Conservation (phyloP, 2,329 filamentous ascomycete genomes). For the Penicillium vulpinum region DNA sequence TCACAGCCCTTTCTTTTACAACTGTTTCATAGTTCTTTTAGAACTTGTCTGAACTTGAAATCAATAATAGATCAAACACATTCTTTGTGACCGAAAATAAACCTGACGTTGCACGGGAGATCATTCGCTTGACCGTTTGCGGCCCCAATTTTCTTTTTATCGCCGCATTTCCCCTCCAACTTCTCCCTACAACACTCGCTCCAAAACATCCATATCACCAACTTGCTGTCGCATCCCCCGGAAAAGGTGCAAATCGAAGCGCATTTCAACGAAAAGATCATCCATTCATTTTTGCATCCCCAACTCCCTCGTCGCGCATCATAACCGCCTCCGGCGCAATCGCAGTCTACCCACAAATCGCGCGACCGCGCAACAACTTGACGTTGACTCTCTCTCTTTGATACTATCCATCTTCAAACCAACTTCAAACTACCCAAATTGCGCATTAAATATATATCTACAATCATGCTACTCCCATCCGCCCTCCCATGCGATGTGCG, state of each 20-base stretch:
- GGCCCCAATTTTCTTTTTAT: slow-evolving; percentile 30
- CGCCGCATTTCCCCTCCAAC: slow-evolving; percentile 20
- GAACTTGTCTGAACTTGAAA: neutral
- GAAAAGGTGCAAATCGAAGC: slow-evolving; percentile 24
- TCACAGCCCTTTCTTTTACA: neutral
- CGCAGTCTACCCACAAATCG: slow-evolving; percentile 20
- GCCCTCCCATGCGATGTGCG: slow-evolving; percentile 48
- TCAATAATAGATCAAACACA: neutral
- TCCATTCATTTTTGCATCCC: slow-evolving; percentile 21
- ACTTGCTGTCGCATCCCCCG: slow-evolving; percentile 51
- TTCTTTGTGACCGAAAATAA: slow-evolving; percentile 12
- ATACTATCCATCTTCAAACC: neutral
- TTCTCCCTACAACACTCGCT: slow-evolving; percentile 18
- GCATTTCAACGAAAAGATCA: slow-evolving; percentile 14
- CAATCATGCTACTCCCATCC: slow-evolving; percentile 48
- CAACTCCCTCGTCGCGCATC: slow-evolving; percentile 21
- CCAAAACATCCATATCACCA: slow-evolving; percentile 57
- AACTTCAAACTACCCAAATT: slow-evolving; percentile 10
- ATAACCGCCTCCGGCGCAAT: slow-evolving; percentile 38
- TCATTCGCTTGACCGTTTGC: slow-evolving; percentile 29
- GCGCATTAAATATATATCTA: slow-evolving; percentile 3
- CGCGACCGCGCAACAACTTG: slow-evolving; percentile 19
- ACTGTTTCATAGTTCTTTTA: neutral
- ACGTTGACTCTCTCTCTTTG: slow-evolving; percentile 11
- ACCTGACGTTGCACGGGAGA: slow-evolving; percentile 11